phyloP scores from a whole-genome alignment of 1,284 basidiomycete genomes.

The Erythrobasidium hasegawianum region DNA sequence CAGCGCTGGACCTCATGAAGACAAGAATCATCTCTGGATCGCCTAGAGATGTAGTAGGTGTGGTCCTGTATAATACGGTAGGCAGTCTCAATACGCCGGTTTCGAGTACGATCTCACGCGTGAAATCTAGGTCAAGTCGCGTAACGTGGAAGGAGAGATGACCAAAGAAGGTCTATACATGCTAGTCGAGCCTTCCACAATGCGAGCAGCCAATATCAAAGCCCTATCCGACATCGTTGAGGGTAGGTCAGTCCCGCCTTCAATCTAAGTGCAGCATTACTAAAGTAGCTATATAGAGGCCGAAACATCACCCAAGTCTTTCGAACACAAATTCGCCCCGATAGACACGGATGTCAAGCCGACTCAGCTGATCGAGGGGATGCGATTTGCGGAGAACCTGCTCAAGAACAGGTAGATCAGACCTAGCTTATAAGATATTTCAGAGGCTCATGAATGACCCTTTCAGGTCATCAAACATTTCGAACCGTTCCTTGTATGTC shows the following conservation, averaged over 20 bases:
- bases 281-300: constrained; percentile 38
- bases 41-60: constrained; percentile 55
- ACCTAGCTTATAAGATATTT: background rate
- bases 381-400: constrained; percentile 80
- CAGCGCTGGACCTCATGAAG: constrained; percentile 41
- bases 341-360: constrained; percentile 58
- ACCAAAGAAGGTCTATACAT: constrained; percentile 69
- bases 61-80: constrained; percentile 88
- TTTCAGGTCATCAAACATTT: constrained; percentile 71
- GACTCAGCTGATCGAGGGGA: constrained; percentile 57
- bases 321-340: constrained; percentile 44
- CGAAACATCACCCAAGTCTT: constrained; percentile 45
- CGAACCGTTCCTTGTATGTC: constrained; percentile 83
- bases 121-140: constrained; percentile 29
- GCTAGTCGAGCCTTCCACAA: constrained; percentile 68
- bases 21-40: constrained; percentile 40
- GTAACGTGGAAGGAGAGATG: constrained; percentile 58
- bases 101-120: background rate
- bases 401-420: constrained; percentile 68
- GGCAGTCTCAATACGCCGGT: constrained; percentile 1
- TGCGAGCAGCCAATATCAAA: constrained; percentile 76
- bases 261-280: background rate
- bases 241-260: constrained; percentile 52
- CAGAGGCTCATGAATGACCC: background rate
- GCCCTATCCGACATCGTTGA: constrained; percentile 66